These are phyloP conservation scores for Talaromyces sp. DNA, from an alignment of 2,329 filamentous ascomycete genomes.

Conservation along the genomic window DNA sequence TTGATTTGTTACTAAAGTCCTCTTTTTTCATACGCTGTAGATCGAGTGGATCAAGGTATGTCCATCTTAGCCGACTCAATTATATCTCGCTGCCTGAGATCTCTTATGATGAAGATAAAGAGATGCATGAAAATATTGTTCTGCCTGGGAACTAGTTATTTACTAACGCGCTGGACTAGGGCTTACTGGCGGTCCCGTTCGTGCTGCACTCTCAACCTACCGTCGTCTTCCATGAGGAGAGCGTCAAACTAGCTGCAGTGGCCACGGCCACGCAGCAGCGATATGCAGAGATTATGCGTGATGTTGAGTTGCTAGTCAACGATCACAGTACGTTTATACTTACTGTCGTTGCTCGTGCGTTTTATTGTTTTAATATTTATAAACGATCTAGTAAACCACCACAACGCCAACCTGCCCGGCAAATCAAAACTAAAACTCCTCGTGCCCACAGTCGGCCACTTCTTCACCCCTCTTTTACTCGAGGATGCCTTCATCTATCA, in stretches of 20 bases:
- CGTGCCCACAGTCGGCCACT: slow-evolving; percentile 84
- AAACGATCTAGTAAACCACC: slow-evolving; percentile 58
- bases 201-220: slow-evolving; percentile 94
- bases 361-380: not conserved
- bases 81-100: slow-evolving; percentile 11
- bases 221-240: slow-evolving; percentile 69
- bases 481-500: slow-evolving; percentile 90
- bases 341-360: no score
- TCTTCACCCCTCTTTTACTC: slow-evolving; percentile 83
- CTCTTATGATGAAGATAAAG: not conserved
- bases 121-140: not conserved
- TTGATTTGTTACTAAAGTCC: not conserved
- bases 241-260: slow-evolving; percentile 61
- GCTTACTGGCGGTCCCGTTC: slow-evolving; percentile 87
- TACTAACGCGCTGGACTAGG: slow-evolving; percentile 26
- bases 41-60: slow-evolving; percentile 86
- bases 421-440: slow-evolving; percentile 89
- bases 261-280: slow-evolving; percentile 75
- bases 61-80: not conserved
- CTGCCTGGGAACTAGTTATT: not conserved
- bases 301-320: slow-evolving; percentile 85
- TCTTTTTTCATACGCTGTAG: slow-evolving; percentile 24
- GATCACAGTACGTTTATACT: slow-evolving; percentile 71
- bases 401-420: slow-evolving; percentile 58
- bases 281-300: slow-evolving; percentile 91